Percentiles rank a stretch among this genome's conserved stretches.
These are phyloP conservation scores for Aspergillus felis DNA, from an alignment of 2,329 filamentous ascomycete species.

Conservation along the genomic window DNA sequence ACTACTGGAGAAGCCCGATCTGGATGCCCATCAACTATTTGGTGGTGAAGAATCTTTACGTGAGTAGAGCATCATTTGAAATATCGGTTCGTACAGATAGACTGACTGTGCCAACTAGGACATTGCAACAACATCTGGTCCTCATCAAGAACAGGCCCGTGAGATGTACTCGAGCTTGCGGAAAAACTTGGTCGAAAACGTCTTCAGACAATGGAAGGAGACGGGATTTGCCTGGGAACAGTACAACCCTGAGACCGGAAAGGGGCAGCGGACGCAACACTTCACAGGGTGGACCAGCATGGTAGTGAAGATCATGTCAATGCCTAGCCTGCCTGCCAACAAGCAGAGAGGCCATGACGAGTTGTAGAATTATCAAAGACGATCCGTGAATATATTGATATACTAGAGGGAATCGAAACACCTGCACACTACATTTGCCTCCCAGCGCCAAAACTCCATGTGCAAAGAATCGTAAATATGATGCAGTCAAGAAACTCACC, in stretches of 20 bases:
- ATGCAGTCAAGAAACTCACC: conserved; percentile 12
- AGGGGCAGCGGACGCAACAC: conserved; percentile 92
- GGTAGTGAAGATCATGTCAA: conserved; percentile 94
- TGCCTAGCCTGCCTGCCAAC: conserved; percentile 63
- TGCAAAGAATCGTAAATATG: not conserved
- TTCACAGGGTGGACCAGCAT: conserved; percentile 99
- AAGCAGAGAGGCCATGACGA: conserved; percentile 44
- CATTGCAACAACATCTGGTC: conserved; percentile 61
- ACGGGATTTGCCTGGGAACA: conserved; percentile 99
- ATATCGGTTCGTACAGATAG: not conserved
- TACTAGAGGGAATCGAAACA: conserved; percentile 4
- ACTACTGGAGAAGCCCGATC: conserved; percentile 93
- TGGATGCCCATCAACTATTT: conserved; percentile 98
- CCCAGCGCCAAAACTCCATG: conserved; percentile 14
- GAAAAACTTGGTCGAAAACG: conserved; percentile 80
- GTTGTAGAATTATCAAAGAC: conserved; percentile 33
- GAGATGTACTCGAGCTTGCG: conserved; percentile 73
- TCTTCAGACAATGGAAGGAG: conserved; percentile 80
- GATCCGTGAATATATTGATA: conserved; percentile 10
- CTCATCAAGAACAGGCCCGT: conserved; percentile 64
- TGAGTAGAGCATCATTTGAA: conserved; percentile 46
- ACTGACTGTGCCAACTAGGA: conserved; percentile 45
- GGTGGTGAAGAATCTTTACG: conserved; percentile 70
- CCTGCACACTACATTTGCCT: conserved; percentile 9
- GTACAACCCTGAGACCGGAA: conserved; percentile 89